Base-by-base conservation (phyloP, 2,329 filamentous ascomycete genomes). In the Fusarium goolgardi region DNA sequence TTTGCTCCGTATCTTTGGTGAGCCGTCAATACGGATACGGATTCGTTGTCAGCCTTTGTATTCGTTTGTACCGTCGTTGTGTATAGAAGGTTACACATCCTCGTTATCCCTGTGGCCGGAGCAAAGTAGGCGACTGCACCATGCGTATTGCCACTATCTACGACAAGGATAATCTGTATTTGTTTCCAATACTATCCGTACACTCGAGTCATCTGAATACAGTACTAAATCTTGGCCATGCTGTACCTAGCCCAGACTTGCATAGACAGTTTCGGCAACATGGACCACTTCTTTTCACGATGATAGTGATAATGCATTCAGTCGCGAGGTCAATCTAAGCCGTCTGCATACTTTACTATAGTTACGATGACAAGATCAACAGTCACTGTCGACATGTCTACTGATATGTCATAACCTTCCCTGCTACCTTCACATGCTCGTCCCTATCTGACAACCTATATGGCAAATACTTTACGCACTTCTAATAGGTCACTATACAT, bases 91-190 rank as follows among this genome's bases (percentile, higher is more conserved):
- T 35, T 43, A 45, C 47, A 34, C 31, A 58, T 34, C 35, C 13
- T 49, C 50, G 25, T 35, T 16, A 41, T 34, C 9, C 27, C 41
- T 31, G 55, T 37, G 51, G n/a, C 23, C 44, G 58, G 58, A 46
- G 58, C 37, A 50, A 57, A 44, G 44, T 52, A 64, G 64, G 61
- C 61, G 61, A 59, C 53, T 58, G 59, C 21, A 58, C 44, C 39
- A 34, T 63, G 51, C 27, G 39, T 46, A 23, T 64, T 64, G 61
- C 61, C 59, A 64, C 61, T 64, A 64, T 64, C 61, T 64, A 10
- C 34, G 51, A 37, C 59, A 57, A 59, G 61, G 61, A 55, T 59
- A n/a, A 34, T 21, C 50, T 41, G 40, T 32, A 23, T 27, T 57
- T 39, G 25, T 43, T 34, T 57, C 57, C 35, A 27, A 23, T 37